Evolutionary conservation across 2,329 filamentous ascomycete species (phyloP).

Genomic region (Emergomyces pasteurianus): DNA sequence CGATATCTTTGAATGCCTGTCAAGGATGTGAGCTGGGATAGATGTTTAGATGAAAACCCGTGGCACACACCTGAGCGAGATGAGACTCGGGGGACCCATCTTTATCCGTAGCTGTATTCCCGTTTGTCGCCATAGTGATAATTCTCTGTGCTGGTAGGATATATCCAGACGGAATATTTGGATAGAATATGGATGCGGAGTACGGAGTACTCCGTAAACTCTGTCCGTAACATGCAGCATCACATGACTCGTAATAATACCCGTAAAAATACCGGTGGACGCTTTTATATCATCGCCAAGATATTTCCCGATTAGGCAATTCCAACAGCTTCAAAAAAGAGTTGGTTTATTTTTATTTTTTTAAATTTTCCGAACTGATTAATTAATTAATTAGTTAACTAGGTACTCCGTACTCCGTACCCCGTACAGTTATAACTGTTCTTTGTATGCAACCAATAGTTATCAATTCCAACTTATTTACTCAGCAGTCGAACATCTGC

Average conservation of each 20-base stretch:
- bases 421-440: too few relatives aligned
- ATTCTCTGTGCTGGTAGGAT: not conserved
- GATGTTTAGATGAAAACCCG: not conserved
- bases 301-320: not conserved
- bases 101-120: not conserved
- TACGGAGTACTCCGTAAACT: too few relatives aligned
- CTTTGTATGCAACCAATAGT: too few relatives aligned
- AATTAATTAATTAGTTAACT: not conserved
- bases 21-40: not conserved
- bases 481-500: too few relatives aligned
- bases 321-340: not conserved
- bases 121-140: not conserved
- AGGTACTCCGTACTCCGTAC: too few relatives aligned
- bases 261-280: too few relatives aligned
- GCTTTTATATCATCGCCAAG: not conserved
- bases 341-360: too few relatives aligned
- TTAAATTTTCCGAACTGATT: too few relatives aligned
- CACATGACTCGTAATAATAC: not conserved
- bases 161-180: too few relatives aligned
- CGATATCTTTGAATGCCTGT: slow-evolving; percentile 23
- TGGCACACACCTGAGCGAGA: slow-evolving; percentile 7
- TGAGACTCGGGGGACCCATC: slow-evolving; percentile 1
- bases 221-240: not conserved
- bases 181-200: too few relatives aligned
- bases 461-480: too few relatives aligned